Base-by-base conservation (phyloP, 2,329 filamentous ascomycete genomes). In the Diaporthe destruens region DNA sequence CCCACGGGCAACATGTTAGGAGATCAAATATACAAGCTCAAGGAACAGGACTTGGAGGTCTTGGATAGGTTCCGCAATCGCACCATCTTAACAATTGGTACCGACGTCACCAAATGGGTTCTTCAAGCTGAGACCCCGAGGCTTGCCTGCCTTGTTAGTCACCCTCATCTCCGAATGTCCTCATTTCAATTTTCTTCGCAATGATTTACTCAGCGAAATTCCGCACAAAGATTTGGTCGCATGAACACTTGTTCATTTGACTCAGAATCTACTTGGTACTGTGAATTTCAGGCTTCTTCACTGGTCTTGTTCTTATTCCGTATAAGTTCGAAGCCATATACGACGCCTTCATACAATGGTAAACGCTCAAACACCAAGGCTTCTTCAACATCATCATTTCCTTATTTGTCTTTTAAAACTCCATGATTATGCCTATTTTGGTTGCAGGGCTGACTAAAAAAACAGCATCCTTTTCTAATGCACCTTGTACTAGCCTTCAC, bases 401-500 rank as follows among this genome's bases (percentile, higher is more conserved):
- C 16, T 32, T 6, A 1, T 34, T 3, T 11, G 23, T 5, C 20
- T 18, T 20, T 34, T 2, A 20, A 8, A 34, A 0, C 1, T 44
- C 6, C 44, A 51, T 8, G 1, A 6, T 11, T 4, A 8, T 6
- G 3, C 8, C 4, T 55, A 1, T 39, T 8, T 42, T 42, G 39
- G 39, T 16, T 14, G 32, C 1, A 4, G 32, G 5, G 23, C 54
- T 72, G n/a, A 39, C 23, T 14, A 25, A 11, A 25, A 11, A 32
- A 25, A 11, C 74, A 79, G 85, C 80, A 88, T 63, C 83, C 85
- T 0, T 89, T 87, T 70, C 80, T 91, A 6, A 84, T 89, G 80
- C 88, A 91, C 77, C 81, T 86, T 59, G 81, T 89, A 23, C 80
- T 90, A 39, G 82, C 86, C 25, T 76, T 90, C 29, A 86, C 88